These are phyloP conservation scores for Lecanicillium sp. DNA, from an alignment of 2,329 filamentous ascomycete species.

Conservation along the genomic window DNA sequence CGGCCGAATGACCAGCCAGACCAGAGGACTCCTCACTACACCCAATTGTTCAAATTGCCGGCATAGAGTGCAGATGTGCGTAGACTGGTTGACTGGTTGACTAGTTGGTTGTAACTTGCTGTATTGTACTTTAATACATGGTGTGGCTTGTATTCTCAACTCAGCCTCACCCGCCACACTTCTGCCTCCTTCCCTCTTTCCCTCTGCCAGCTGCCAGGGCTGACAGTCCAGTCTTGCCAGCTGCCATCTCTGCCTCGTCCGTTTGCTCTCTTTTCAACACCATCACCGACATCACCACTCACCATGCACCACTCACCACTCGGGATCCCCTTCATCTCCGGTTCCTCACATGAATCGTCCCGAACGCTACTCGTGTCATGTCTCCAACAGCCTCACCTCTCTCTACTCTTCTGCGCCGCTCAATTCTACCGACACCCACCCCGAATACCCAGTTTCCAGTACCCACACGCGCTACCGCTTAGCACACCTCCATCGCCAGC, in stretches of 20 bases:
- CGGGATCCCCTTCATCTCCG: background rate
- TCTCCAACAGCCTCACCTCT: slow-evolving; percentile 1
- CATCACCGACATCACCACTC: background rate
- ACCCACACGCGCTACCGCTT: background rate
- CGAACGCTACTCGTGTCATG: slow-evolving; percentile 1
- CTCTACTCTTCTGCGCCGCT: too few relatives aligned
- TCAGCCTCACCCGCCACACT: too few relatives aligned
- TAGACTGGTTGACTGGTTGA: too few relatives aligned
- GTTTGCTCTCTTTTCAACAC: background rate
- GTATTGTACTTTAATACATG: too few relatives aligned
- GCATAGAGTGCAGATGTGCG: too few relatives aligned
- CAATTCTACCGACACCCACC: slow-evolving; percentile 4
- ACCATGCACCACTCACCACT: too few relatives aligned
- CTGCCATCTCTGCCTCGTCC: background rate
- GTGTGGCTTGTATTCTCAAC: too few relatives aligned
- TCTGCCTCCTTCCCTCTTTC: too few relatives aligned
- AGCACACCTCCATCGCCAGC: background rate
- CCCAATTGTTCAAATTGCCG: too few relatives aligned
- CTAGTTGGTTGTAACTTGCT: too few relatives aligned
- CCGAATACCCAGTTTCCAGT: too few relatives aligned
- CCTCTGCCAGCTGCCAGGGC: background rate
- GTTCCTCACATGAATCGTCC: background rate
- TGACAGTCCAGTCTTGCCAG: background rate
- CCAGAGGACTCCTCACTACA: too few relatives aligned
- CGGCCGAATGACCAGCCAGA: background rate